These are phyloP conservation scores for Iris macrosiphon DNA, from an alignment of 106 monocot genomes.

Conservation along the genomic window DNA sequence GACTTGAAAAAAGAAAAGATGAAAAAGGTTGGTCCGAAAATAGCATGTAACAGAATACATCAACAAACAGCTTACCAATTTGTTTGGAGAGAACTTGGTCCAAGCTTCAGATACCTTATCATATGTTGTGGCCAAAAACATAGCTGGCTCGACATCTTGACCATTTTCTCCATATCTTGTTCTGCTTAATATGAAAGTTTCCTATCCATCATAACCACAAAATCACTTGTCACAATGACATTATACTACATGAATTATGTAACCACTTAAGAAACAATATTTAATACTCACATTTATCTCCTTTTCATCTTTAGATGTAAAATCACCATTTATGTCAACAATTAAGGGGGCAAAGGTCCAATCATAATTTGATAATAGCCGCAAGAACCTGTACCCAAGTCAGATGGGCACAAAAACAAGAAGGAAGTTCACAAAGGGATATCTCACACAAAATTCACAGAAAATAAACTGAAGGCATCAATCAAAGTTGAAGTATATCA, in stretches of 20 bases:
- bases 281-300: conserved; percentile 59
- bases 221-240: not conserved
- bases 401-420: too few relatives aligned
- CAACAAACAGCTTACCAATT: too few relatives aligned
- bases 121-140: conserved; percentile 91
- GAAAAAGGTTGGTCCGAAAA: too few relatives aligned
- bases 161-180: conserved; percentile 58
- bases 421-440: too few relatives aligned
- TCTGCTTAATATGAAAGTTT: conserved; percentile 56
- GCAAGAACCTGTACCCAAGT: conserved; percentile 74
- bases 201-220: conserved; percentile 27
- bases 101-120: conserved; percentile 89
- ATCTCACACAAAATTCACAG: too few relatives aligned
- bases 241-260: too few relatives aligned
- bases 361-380: conserved; percentile 68
- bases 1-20: too few relatives aligned
- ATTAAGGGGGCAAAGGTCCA: conserved; percentile 84
- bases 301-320: conserved; percentile 46
- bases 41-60: too few relatives aligned
- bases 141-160: conserved; percentile 41
- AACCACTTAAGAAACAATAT: not conserved
- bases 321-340: conserved; percentile 84
- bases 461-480: too few relatives aligned
- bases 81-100: conserved; percentile 74
- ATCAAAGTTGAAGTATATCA: too few relatives aligned